phyloP scores from a whole-genome alignment of 2,329 filamentous ascomycete species.

The Cladosporium sp. region DNA sequence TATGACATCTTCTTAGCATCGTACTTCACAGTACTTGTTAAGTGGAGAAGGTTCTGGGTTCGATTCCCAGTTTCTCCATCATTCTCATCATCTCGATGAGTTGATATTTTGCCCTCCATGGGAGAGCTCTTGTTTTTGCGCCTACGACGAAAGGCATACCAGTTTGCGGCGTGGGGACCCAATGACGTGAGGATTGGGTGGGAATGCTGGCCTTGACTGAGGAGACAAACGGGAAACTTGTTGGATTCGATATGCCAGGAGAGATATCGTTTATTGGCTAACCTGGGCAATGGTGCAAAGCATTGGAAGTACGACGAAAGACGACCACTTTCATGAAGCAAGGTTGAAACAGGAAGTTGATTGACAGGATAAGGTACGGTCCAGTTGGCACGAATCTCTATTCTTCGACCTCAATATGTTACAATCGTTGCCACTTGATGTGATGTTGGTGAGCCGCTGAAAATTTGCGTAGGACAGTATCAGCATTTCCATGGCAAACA shows the following conservation, averaged over 20 bases:
- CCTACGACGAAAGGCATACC: not conserved
- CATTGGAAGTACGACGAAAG: not conserved
- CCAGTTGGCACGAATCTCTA: not conserved
- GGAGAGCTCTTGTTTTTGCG: not conserved
- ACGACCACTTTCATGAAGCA: not conserved
- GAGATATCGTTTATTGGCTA: not conserved
- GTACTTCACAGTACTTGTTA: slow-evolving; percentile 4
- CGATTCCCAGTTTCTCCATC: slow-evolving; percentile 20
- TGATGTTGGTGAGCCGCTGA: not conserved
- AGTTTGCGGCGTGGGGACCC: not conserved
- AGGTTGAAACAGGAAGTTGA: not conserved
- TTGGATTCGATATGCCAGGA: not conserved
- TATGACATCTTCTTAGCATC: slow-evolving; percentile 23
- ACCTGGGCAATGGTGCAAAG: not conserved
- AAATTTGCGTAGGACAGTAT: not conserved
- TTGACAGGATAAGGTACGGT: not conserved
- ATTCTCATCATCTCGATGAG: not conserved
- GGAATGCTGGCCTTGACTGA: not conserved
- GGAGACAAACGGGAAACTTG: not conserved
- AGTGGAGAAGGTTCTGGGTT: slow-evolving; percentile 22
- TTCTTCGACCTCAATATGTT: not conserved
- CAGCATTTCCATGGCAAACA: not conserved
- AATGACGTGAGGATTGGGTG: not conserved
- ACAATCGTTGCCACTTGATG: not conserved
- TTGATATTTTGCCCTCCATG: not conserved